Evolutionary conservation across 2,329 filamentous ascomycete genomes (phyloP).

Genomic region (Dactylellina sp.): DNA sequence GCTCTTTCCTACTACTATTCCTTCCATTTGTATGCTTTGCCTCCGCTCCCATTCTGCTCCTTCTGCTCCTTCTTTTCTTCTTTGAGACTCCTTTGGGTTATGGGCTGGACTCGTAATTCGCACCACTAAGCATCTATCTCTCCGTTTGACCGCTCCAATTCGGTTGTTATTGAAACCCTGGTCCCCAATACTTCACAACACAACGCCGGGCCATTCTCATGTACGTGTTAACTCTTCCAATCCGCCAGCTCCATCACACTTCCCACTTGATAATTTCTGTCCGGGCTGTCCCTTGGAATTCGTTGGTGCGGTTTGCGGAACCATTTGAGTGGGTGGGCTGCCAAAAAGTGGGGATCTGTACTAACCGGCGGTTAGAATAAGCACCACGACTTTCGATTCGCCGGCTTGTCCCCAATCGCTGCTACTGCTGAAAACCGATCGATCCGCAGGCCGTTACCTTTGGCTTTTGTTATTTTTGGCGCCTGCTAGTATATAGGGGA

Average conservation of each 20-base stretch:
- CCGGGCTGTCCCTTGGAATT: background rate
- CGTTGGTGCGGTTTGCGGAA: background rate
- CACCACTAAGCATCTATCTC: conserved; percentile 3
- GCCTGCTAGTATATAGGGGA: conserved; percentile 22
- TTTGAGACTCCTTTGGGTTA: conserved; percentile 18
- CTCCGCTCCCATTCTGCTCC: too few species aligned
- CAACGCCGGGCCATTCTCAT: too few species aligned
- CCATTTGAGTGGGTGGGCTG: conserved; percentile 18
- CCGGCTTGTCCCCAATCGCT: conserved; percentile 3
- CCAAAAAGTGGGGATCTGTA: conserved; percentile 39
- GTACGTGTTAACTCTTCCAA: too few species aligned
- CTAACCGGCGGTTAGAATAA: conserved; percentile 51
- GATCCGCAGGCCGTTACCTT: conserved; percentile 29
- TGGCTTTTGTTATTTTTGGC: conserved; percentile 25
- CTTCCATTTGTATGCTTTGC: too few species aligned
- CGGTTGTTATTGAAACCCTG: background rate
- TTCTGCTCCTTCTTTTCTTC: conserved; percentile 14
- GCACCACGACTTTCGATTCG: conserved; percentile 42
- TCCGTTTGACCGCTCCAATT: conserved; percentile 3
- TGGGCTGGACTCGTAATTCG: conserved; percentile 53
- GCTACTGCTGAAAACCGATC: conserved; percentile 15
- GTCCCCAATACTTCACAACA: too few species aligned
- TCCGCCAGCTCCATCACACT: too few species aligned
- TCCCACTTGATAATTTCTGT: background rate
- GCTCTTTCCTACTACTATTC: conserved; percentile 13